Evolutionary conservation across 176 grass and related monocot genomes (phyloP), one percentile per base, ranked within the genome.

Genomic region (Coix lacrymajobi): DNA sequence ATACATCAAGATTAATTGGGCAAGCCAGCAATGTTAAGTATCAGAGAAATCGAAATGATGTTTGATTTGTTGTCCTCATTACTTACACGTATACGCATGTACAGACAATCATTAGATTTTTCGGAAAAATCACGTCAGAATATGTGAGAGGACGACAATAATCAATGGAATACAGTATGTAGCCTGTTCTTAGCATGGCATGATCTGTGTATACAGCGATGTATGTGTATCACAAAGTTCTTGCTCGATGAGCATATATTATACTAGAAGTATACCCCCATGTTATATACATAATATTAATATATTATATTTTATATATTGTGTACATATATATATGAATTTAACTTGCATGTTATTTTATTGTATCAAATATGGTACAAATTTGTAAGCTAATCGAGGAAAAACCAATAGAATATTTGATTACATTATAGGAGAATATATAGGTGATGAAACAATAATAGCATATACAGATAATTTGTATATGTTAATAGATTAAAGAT

Each of bases 71-170:
- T 73, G 28, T 73, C 28, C 43, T 73, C 43, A 73, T 1, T 49
- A 49, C 24, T 0, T 45, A 71, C 69, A 71, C 40, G 16, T 56
- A 56, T 22, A 67, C 33, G 8, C n/a, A 37, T 19, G 8, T 45
- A 73, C 26, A 63, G 32, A 83, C 5, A 74, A 83, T 75, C 70
- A 75, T 65, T 57, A 83, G 31, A 77, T 76, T 76, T 76, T 2
- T 3, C 0, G 0, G 45, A 68, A 11, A 54, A 38, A 84, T 76
- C 72, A 57, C 62, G 57, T 76, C 61, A 41, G 34, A 83, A 73
- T 63, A 83, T 36, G 33, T 49, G 61, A 74, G 81, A 83, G 3
- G 29, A 73, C 3, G 57, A 37, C 69, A 15, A 39, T 14, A 37
- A 62, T 74, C 45, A 33, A 80, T 69, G 36, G n/a, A 25, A 36